Evolutionary conservation across 192 early-diverging fungal genomes (phyloP), one percentile per base, ranked within the genome.

Genomic region (Gigaspora rosea): DNA sequence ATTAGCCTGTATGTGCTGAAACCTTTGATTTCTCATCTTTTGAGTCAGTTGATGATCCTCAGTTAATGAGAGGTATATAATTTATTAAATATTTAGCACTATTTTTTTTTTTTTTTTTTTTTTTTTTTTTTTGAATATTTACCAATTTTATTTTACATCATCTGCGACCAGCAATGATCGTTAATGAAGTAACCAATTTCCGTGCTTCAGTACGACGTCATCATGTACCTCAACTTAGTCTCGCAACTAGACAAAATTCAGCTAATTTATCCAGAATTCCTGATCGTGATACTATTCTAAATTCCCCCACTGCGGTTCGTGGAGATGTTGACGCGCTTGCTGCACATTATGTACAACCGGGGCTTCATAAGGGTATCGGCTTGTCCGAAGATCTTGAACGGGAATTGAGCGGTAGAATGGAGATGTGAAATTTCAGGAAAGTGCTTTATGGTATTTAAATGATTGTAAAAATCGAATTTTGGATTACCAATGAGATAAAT

Each of bases 221-320:
- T 47, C 73, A 75, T 49, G 10, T 50, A 13, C 49, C 74, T 10
- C 74, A 75, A 52, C 49, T 75, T 48, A 62, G 8, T n/a, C 20
- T 49, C 22, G 56, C 74, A 49, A 52, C 20, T 52, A 47, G 22
- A 27, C 13, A 12, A 20, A 49, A 64, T 16, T 36, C 49, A 71
- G 22, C 74, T 13, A 47, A 20, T 27, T 65, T 75, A 52, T 15
- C 74, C 49, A 75, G 51, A 64, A 75, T 75, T 64, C 74, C 74
- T 18, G 74, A 75, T 32, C 47, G 74, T 49, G 74, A 75, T 47
- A 75, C 74, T 48, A 75, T 75, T 50, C 61, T 75, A n/a, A 75
- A 75, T 75, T 75, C 74, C 1, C 74, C 74, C 3, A 75, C 74
- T 12, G 61, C 36, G 11, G 61, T 75, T 22, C 74, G 74, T 50